Evolutionary conservation across 1,284 basidiomycete species (phyloP).

Genomic region (Peniophora sp.): DNA sequence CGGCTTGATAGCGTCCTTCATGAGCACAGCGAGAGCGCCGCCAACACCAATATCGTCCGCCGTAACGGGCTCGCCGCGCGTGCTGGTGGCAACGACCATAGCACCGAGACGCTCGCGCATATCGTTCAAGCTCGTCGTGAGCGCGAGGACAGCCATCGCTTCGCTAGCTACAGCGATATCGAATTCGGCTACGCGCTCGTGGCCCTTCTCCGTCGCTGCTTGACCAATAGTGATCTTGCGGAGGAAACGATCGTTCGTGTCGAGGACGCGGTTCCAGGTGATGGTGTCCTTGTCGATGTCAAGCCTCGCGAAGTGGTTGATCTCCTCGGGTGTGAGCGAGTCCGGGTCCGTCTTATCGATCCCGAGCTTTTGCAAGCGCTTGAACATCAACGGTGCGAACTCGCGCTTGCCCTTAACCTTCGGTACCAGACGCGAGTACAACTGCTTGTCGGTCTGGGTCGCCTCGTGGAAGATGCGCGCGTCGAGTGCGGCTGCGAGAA

Average conservation of each 20-base stretch:
- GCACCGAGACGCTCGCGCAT: conserved; percentile 89
- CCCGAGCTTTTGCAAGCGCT: conserved; percentile 90
- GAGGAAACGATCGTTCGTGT: conserved; percentile 96
- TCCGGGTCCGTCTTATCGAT: conserved; percentile 94
- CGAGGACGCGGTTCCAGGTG: conserved; percentile 97
- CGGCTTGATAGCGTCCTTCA: conserved; percentile 99
- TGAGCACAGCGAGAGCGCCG: conserved; percentile 92
- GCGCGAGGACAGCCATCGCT: conserved; percentile 96
- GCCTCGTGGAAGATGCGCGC: conserved; percentile 98
- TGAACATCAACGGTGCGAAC: conserved; percentile 95
- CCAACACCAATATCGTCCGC: conserved; percentile 96
- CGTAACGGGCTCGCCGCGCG: conserved; percentile 86
- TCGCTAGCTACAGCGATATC: conserved; percentile 98
- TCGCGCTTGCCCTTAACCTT: conserved; percentile 91
- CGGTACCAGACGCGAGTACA: conserved; percentile 91
- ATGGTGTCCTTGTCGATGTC: conserved; percentile 90
- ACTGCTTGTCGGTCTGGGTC: conserved; percentile 91
- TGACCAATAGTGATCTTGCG: conserved; percentile 93
- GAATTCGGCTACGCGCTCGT: conserved; percentile 85
- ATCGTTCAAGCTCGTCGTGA: conserved; percentile 83
- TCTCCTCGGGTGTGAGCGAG: conserved; percentile 90
- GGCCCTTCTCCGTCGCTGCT: conserved; percentile 85
- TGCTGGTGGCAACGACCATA: conserved; percentile 97
- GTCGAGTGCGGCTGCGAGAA: conserved; percentile 92
- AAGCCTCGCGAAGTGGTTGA: conserved; percentile 83